A percentile compares a stretch with the other conserved stretches of the same genome.
phyloP scores from a whole-genome alignment of 345 rosid species.

The Ceriops decandra region DNA sequence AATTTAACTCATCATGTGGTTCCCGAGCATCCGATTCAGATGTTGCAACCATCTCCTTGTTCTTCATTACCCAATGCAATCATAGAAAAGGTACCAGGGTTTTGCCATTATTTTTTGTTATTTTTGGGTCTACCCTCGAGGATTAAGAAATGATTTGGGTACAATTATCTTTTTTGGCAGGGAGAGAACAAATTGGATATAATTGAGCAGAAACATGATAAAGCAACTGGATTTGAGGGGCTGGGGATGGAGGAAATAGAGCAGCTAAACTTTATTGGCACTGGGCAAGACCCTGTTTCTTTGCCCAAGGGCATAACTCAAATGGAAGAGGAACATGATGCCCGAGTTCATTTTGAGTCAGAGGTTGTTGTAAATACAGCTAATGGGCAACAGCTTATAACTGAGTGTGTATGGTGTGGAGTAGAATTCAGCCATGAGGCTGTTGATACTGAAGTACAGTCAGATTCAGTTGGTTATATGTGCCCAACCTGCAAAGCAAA shows the following conservation, averaged over 20 bases:
- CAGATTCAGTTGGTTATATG: slow-evolving; percentile 68
- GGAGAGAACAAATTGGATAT: slow-evolving; percentile 27
- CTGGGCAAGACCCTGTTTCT: slow-evolving; percentile 29
- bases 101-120: neutral
- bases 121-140: too few relatives aligned
- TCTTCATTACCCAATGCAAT: slow-evolving; percentile 11
- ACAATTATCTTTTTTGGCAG: slow-evolving; percentile 31
- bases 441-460: slow-evolving; percentile 44
- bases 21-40: slow-evolving; percentile 22
- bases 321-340: slow-evolving; percentile 27
- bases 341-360: slow-evolving; percentile 36
- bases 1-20: slow-evolving; percentile 16
- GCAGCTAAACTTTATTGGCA: slow-evolving; percentile 30
- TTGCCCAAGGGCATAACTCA: slow-evolving; percentile 31
- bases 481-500: slow-evolving; percentile 63
- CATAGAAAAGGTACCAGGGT: slow-evolving; percentile 27
- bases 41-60: slow-evolving; percentile 19
- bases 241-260: slow-evolving; percentile 49
- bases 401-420: slow-evolving; percentile 64
- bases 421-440: slow-evolving; percentile 54
- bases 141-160: too few relatives aligned
- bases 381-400: slow-evolving; percentile 27
- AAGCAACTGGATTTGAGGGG: slow-evolving; percentile 36
- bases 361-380: slow-evolving; percentile 24
- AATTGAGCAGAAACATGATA: slow-evolving; percentile 25